Evolutionary conservation across 768 basidiomycete species (phyloP).

Genomic region (Tulasnella sp.): DNA sequence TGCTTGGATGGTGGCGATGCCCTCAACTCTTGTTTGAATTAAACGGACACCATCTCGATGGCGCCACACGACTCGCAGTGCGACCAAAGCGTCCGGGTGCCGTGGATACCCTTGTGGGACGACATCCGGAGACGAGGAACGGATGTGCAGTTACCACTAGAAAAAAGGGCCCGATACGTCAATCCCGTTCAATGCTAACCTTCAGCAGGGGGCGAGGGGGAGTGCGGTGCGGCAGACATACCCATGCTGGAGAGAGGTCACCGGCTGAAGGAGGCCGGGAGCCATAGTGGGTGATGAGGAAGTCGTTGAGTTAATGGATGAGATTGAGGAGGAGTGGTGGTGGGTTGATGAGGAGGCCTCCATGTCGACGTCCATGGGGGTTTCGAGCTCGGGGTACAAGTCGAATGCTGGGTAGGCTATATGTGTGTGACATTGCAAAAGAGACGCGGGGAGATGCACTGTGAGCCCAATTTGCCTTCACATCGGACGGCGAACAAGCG

Average conservation of each 20-base stretch:
- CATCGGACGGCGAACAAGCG: not conserved
- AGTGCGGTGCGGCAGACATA: not conserved
- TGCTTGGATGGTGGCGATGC: not conserved
- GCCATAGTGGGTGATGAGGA: slow-evolving; percentile 1
- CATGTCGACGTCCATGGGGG: slow-evolving; percentile 48
- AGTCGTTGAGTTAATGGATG: not conserved
- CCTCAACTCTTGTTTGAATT: not conserved
- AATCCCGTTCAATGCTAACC: not conserved
- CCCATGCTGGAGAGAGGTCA: slow-evolving; percentile 23
- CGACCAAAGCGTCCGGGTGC: slow-evolving; percentile 28
- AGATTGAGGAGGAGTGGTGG: slow-evolving; percentile 8
- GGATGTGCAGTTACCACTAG: slow-evolving; percentile 26
- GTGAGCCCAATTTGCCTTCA: slow-evolving; percentile 15
- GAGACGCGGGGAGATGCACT: slow-evolving; percentile 16
- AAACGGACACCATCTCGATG: slow-evolving; percentile 25
- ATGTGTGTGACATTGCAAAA: not conserved
- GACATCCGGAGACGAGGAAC: slow-evolving; percentile 28
- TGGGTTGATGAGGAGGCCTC: slow-evolving; percentile 45
- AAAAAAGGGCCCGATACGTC: not conserved
- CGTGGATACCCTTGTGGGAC: slow-evolving; percentile 22
- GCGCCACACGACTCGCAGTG: slow-evolving; percentile 30
- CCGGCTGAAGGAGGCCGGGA: slow-evolving; percentile 8
- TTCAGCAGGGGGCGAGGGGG: not conserved
- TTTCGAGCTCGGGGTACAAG: slow-evolving; percentile 54
- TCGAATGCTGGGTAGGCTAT: slow-evolving; percentile 54